phyloP scores from a whole-genome alignment of 2,329 filamentous ascomycete genomes.

The Pseudocercospora vitis region DNA sequence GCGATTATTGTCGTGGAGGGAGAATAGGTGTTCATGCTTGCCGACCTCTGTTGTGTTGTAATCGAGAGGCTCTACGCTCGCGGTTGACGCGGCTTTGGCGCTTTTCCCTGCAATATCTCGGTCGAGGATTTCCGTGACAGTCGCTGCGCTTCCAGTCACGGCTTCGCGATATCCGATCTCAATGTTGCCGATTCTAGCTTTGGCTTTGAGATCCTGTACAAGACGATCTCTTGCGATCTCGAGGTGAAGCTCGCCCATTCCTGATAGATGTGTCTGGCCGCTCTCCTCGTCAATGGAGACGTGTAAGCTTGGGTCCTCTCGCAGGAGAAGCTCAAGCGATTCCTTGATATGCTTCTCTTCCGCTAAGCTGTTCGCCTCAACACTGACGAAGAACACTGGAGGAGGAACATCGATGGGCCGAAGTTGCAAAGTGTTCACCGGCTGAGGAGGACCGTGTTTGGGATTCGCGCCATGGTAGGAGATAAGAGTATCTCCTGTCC shows the following conservation, averaged over 20 bases:
- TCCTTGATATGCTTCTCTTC: slow-evolving; percentile 79
- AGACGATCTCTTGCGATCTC: slow-evolving; percentile 89
- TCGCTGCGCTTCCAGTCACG: slow-evolving; percentile 58
- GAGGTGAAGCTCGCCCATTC: slow-evolving; percentile 94
- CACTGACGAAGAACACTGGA: slow-evolving; percentile 93
- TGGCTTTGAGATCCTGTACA: slow-evolving; percentile 84
- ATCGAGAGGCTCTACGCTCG: slow-evolving; percentile 52
- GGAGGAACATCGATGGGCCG: slow-evolving; percentile 86
- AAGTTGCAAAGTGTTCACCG: slow-evolving; percentile 74
- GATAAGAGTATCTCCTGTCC: slow-evolving; percentile 90
- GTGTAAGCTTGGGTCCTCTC: slow-evolving; percentile 90
- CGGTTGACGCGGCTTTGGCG: slow-evolving; percentile 75
- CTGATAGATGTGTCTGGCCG: slow-evolving; percentile 87
- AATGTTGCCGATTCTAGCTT: slow-evolving; percentile 80
- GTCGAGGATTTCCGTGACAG: slow-evolving; percentile 67
- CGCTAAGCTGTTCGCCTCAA: slow-evolving; percentile 75
- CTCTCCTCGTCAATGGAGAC: slow-evolving; percentile 84
- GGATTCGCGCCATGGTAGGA: slow-evolving; percentile 64
- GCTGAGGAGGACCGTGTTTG: slow-evolving; percentile 64
- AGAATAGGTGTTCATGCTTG: slow-evolving; percentile 42
- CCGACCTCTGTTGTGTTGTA: slow-evolving; percentile 18
- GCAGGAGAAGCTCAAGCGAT: slow-evolving; percentile 72
- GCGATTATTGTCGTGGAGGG: slow-evolving; percentile 67
- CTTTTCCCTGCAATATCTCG: slow-evolving; percentile 76
- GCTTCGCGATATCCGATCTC: slow-evolving; percentile 95